phyloP scores from a whole-genome alignment of 306 rosid genomes.

The Dicorynia guianensis region DNA sequence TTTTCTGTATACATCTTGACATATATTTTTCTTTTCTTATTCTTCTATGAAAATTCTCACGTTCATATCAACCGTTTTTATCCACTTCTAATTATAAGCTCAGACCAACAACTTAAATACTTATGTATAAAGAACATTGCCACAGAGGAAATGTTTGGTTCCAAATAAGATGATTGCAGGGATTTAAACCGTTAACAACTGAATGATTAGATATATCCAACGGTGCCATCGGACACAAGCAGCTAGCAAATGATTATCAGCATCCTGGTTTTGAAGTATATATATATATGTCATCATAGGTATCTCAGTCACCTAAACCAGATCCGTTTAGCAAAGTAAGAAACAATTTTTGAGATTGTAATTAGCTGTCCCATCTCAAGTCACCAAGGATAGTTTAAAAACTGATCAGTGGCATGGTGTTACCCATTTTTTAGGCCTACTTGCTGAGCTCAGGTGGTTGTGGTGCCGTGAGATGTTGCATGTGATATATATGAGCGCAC shows the following conservation, averaged over 20 bases:
- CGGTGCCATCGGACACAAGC: not conserved
- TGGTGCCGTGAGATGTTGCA: not conserved
- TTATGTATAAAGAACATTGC: not conserved
- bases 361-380: not conserved
- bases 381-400: not conserved
- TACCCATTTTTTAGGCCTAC: too few relatives aligned
- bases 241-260: not conserved
- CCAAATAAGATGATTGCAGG: not conserved
- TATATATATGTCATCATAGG: not conserved
- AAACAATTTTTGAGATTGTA: not conserved
- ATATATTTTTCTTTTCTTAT: not conserved
- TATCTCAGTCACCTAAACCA: not conserved
- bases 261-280: not conserved
- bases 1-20: not conserved
- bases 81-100: too few relatives aligned
- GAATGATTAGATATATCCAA: not conserved
- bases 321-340: not conserved
- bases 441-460: too few relatives aligned
- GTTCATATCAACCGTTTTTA: not conserved
- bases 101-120: too few relatives aligned
- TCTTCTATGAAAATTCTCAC: not conserved
- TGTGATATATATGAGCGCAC: not conserved
- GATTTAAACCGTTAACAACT: not conserved
- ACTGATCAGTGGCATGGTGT: too few relatives aligned
- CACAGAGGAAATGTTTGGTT: not conserved